Conservation (phyloP, 2,329 filamentous ascomycete species). For the Monilinia aucupariae region DNA sequence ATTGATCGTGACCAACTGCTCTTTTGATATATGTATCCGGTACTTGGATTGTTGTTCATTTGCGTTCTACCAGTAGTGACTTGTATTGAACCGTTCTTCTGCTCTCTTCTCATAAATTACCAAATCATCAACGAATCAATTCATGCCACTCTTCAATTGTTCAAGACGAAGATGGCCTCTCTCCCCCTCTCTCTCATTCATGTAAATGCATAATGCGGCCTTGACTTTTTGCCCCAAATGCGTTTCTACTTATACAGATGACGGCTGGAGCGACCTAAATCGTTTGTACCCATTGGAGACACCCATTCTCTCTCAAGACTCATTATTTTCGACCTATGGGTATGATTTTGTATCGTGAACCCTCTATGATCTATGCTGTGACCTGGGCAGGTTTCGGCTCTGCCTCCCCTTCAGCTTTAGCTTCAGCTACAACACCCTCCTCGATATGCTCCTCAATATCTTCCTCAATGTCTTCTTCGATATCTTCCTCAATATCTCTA, state of each 20-base stretch:
- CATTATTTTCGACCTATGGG: slow-evolving; percentile 1
- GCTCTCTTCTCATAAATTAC: background rate
- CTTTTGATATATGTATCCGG: slow-evolving; percentile 7
- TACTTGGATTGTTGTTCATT: background rate
- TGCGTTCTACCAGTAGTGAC: background rate
- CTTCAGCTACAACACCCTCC: slow-evolving; percentile 32
- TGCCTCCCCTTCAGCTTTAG: background rate
- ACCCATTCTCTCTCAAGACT: background rate
- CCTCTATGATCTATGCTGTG: slow-evolving; percentile 4
- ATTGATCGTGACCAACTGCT: background rate
- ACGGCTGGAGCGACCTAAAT: slow-evolving; percentile 4
- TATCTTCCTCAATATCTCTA: slow-evolving; percentile 22
- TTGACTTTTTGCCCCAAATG: slow-evolving; percentile 8
- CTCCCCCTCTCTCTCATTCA: slow-evolving; percentile 5
- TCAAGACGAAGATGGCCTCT: slow-evolving; percentile 9
- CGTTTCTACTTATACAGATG: slow-evolving; percentile 16
- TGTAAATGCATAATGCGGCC: slow-evolving; percentile 8
- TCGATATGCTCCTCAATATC: slow-evolving; percentile 27
- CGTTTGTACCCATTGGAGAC: slow-evolving; percentile 2
- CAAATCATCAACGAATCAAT: background rate
- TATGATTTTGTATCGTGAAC: slow-evolving; percentile 5
- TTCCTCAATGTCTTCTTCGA: slow-evolving; percentile 34
- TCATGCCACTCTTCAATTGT: slow-evolving; percentile 2
- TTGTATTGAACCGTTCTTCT: background rate
- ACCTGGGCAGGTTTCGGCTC: slow-evolving; percentile 3